Percentiles rank a stretch among this genome's conserved stretches.
Conservation (phyloP, 768 basidiomycete genomes). For the Trametes elegans region DNA sequence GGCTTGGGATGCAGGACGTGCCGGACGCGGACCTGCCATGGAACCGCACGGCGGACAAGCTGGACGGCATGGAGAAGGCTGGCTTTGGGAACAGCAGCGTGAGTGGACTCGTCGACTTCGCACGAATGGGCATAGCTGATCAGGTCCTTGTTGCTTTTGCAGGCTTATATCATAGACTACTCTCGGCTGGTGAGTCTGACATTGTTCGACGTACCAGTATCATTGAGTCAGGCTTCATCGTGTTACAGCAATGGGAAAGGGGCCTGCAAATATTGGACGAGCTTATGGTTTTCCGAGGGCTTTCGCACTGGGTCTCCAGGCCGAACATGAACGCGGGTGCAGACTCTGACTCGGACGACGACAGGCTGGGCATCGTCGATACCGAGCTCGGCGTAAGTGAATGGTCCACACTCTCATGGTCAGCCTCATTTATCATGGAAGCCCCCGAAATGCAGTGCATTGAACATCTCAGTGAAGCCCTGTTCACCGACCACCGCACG, state of each 20-base stretch:
- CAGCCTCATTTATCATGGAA: slow-evolving; percentile 19
- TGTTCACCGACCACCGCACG: neutral
- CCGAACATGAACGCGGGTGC: too few relatives aligned
- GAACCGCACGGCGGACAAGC: slow-evolving; percentile 7
- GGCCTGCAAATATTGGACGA: neutral
- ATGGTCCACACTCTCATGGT: too few relatives aligned
- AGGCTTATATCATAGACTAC: slow-evolving; percentile 19
- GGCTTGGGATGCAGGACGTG: neutral
- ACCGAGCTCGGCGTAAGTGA: too few relatives aligned
- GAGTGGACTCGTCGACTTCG: too few relatives aligned
- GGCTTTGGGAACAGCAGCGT: neutral
- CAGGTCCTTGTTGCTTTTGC: neutral
- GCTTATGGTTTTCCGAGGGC: too few relatives aligned
- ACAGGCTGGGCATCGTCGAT: too few relatives aligned
- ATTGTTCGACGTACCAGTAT: neutral
- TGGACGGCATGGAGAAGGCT: neutral
- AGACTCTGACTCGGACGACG: too few relatives aligned
- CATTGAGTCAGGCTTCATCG: neutral
- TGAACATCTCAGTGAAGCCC: neutral
- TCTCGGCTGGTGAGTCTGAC: slow-evolving; percentile 22
- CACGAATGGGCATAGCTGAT: neutral
- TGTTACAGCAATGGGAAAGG: slow-evolving; percentile 29
- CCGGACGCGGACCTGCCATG: slow-evolving; percentile 12
- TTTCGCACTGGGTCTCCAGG: too few relatives aligned
- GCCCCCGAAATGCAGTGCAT: neutral